phyloP scores from a whole-genome alignment of 1,284 basidiomycete species.

The Exobasidium cylindrosporum region DNA sequence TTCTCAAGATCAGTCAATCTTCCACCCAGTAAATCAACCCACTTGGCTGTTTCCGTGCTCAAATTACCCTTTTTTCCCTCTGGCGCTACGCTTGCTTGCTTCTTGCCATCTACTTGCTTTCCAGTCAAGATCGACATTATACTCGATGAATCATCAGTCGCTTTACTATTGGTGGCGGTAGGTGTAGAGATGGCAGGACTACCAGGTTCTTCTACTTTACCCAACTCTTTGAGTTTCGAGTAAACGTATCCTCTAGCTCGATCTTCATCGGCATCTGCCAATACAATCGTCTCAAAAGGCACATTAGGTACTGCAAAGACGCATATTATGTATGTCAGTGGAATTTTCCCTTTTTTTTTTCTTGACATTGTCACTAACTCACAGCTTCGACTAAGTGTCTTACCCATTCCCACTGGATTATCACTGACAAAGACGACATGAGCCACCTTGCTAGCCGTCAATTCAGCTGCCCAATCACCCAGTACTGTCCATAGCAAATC shows the following conservation, averaged over 20 bases:
- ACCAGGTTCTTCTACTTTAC: constrained; percentile 27
- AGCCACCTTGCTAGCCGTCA: constrained; percentile 64
- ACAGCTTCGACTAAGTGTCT: constrained; percentile 65
- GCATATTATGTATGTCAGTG: no score
- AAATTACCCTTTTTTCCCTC: constrained; percentile 8
- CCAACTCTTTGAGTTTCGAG: constrained; percentile 66
- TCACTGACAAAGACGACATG: constrained; percentile 90
- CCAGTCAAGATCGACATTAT: neutral
- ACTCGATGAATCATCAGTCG: neutral
- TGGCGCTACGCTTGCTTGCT: neutral
- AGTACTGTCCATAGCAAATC: constrained; percentile 74
- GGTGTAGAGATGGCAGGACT: neutral
- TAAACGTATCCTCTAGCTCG: constrained; percentile 75
- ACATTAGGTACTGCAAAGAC: constrained; percentile 85
- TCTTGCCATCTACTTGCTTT: neutral
- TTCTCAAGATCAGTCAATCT: constrained; percentile 47
- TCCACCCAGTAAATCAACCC: constrained; percentile 49
- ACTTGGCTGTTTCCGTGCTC: constrained; percentile 33
- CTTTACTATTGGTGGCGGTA: no score
- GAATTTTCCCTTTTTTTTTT: no score
- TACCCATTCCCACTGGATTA: constrained; percentile 75
- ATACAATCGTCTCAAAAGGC: constrained; percentile 65
- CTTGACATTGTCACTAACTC: no score
- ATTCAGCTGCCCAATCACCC: constrained; percentile 76
- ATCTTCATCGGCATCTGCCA: constrained; percentile 72